These are phyloP conservation scores for Elasticomyces elasticus DNA, from an alignment of 495 filamentous ascomycete genomes.

Conservation along the genomic window DNA sequence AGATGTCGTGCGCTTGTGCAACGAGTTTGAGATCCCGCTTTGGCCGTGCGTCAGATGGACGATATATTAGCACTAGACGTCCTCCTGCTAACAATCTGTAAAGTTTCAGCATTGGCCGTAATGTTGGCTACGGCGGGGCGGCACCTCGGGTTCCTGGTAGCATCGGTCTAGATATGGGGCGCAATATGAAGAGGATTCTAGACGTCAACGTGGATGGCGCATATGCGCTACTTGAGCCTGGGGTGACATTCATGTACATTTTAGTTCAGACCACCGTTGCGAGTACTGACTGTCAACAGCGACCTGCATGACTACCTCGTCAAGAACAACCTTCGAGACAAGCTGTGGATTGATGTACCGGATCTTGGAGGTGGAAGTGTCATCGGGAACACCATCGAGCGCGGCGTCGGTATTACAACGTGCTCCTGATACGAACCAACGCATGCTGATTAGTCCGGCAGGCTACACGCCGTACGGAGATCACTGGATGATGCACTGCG, in stretches of 20 bases:
- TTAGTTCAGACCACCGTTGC: no score
- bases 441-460: background rate
- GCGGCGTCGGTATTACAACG: conserved; percentile 35
- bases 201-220: conserved; percentile 26
- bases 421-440: background rate
- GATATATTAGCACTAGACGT: no score
- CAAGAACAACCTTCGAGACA: conserved; percentile 27
- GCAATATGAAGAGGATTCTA: conserved; percentile 44
- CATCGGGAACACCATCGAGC: conserved; percentile 46
- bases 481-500: conserved; percentile 45
- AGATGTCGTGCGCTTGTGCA: conserved; percentile 10
- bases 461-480: conserved; percentile 24
- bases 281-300: no score
- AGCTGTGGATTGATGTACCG: conserved; percentile 44
- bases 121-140: conserved; percentile 48
- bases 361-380: conserved; percentile 48
- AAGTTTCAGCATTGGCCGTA: conserved; percentile 43
- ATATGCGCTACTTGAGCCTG: background rate
- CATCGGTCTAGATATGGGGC: conserved; percentile 44
- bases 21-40: conserved; percentile 41
- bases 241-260: conserved; percentile 8
- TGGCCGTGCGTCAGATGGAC: no score
- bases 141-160: conserved; percentile 44
- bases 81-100: no score
- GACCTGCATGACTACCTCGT: conserved; percentile 45